Evolutionary conservation across 768 basidiomycete species (phyloP), one percentile per base, ranked within the genome.

Genomic region (Tulasnella sp.): DNA sequence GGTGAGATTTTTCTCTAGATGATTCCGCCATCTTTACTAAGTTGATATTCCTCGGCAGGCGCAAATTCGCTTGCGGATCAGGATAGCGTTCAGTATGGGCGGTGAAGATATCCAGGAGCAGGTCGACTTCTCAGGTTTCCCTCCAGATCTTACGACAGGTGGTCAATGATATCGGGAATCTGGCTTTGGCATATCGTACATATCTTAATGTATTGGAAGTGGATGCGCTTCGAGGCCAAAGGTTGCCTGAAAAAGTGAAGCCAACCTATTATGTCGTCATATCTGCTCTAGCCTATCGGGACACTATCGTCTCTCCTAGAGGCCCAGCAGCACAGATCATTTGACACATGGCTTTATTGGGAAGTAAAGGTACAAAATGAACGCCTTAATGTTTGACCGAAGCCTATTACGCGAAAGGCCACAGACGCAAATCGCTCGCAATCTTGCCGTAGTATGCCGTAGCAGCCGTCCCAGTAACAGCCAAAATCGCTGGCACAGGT

Each of bases 41-140:
- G 11, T 25, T 58, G 3, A 37, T 72, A 31, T 15, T 12, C 40
- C 45, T 67, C 71, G 76, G 34, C 81, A 97, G 94, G 91, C 92
- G 78, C 89, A 88, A 76, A 83, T 99, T 42, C 90, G 96, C 52
- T 85, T 99, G 81, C 88, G 97, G 76, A 83, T 98, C 79, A 90
- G 97, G 77, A 89, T 99, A 84, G 87, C 90, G 22, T 99, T 87
- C 83, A 84, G 86, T n/a, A 83, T 90, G 58, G 88, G 82, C 58
- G 93, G 93, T 1, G 89, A 89, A 80, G 84, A 84, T 38, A 83
- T 92, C 71, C 93, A 96, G 83, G 97, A 99, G 70, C 96, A 98
- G 84, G 90, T 95, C 75, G 96, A 99, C 83, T 99, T 99, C 82
- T 82, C 91, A 29, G 93, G 94, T 1, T 97, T 98, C 83, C 95